These are phyloP conservation scores for Colletotrichum trifolii DNA, from an alignment of 2,329 filamentous ascomycete species.

Conservation along the genomic window DNA sequence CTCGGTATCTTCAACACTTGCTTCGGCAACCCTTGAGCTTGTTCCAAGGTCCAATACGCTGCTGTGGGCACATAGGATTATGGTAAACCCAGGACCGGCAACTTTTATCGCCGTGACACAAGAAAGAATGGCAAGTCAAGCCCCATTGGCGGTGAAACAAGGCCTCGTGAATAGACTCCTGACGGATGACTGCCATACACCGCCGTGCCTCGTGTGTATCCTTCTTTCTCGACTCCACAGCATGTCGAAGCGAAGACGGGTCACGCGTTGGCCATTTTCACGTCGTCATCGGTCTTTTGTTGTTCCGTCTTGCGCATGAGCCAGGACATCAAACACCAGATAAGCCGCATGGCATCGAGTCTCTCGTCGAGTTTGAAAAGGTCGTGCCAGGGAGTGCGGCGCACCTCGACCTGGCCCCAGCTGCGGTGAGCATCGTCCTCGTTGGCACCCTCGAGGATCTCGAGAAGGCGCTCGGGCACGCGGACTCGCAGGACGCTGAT, in stretches of 20 bases:
- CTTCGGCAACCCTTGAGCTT: no score
- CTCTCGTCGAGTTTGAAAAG: slow-evolving; percentile 66
- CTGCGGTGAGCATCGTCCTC: slow-evolving; percentile 50
- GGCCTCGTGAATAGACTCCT: no score
- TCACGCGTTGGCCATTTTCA: slow-evolving; percentile 44
- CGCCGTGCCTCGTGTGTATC: no score
- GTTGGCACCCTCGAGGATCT: slow-evolving; percentile 61
- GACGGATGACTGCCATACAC: no score
- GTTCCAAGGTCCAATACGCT: no score
- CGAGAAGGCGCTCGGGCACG: slow-evolving; percentile 65
- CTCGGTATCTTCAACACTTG: no score
- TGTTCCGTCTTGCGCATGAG: slow-evolving; percentile 62
- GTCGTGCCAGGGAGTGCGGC: slow-evolving; percentile 71
- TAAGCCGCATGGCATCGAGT: slow-evolving; percentile 64
- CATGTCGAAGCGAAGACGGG: not conserved
- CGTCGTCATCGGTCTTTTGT: slow-evolving; percentile 37
- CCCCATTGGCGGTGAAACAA: no score
- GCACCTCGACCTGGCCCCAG: slow-evolving; percentile 65
- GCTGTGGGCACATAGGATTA: no score
- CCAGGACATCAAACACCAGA: slow-evolving; percentile 71
- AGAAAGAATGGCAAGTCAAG: no score
- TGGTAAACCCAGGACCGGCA: no score
- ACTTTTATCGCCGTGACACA: no score
- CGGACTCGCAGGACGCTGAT: slow-evolving; percentile 67
- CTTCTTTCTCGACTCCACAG: no score